These are phyloP conservation scores for Trichoderma lentiforme DNA, from an alignment of 2,329 filamentous ascomycete genomes.

Conservation along the genomic window DNA sequence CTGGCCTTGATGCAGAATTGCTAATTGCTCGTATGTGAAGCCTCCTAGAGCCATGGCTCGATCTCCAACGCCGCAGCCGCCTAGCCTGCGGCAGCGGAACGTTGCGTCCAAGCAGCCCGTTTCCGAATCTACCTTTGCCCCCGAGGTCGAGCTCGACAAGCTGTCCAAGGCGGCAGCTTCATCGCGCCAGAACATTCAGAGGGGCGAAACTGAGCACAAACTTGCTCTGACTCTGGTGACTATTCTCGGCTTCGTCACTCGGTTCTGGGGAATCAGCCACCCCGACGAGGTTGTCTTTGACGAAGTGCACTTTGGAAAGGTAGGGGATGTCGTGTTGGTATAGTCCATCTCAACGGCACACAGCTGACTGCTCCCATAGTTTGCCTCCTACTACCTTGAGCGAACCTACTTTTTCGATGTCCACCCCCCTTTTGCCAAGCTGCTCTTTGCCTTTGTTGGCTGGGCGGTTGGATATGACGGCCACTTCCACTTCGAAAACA, in stretches of 20 bases:
- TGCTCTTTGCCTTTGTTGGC: constrained; percentile 93
- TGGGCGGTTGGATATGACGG: constrained; percentile 98
- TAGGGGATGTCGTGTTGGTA: constrained; percentile 42
- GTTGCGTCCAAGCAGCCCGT: constrained; percentile 48
- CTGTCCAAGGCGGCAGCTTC: constrained; percentile 39
- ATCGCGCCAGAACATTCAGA: constrained; percentile 32
- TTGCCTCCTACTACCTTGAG: constrained; percentile 81
- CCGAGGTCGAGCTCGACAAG: constrained; percentile 51
- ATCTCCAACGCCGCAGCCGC: constrained; percentile 47
- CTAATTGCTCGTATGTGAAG: constrained; percentile 10
- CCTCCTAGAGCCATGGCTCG: constrained; percentile 42
- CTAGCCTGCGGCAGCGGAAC: constrained; percentile 57
- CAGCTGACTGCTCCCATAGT: constrained; percentile 40
- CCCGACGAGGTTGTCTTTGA: constrained; percentile 98
- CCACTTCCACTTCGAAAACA: constrained; percentile 97
- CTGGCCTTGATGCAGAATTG: background rate
- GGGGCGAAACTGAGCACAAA: constrained; percentile 80
- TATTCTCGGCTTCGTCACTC: constrained; percentile 77
- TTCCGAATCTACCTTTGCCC: constrained; percentile 34
- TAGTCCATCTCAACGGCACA: background rate
- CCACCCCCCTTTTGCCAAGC: constrained; percentile 95
- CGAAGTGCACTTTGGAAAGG: constrained; percentile 99
- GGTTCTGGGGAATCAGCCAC: constrained; percentile 95
- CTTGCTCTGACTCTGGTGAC: constrained; percentile 75
- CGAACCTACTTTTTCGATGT: constrained; percentile 99